Percentiles rank a stretch among this genome's conserved stretches.
These are phyloP conservation scores for Tolypocladium cylindrosporum DNA, from an alignment of 2,329 filamentous ascomycete genomes.

Conservation along the genomic window DNA sequence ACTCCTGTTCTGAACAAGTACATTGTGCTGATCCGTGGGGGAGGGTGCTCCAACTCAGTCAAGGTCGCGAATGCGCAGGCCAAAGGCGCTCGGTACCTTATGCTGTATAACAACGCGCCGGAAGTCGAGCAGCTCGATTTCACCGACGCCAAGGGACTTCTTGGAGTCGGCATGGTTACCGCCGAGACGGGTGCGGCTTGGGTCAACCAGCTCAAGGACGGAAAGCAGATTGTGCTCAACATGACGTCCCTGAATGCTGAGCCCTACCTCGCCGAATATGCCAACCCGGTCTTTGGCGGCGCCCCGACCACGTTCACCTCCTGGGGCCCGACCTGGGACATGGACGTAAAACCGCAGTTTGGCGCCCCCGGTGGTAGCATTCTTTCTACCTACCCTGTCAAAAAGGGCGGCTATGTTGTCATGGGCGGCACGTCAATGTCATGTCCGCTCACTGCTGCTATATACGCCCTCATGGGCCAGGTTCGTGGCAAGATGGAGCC, in stretches of 20 bases:
- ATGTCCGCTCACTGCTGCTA: conserved; percentile 29
- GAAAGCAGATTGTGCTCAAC: conserved; percentile 30
- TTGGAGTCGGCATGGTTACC: conserved; percentile 15
- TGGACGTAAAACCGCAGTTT: conserved; percentile 28
- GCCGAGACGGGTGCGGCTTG: too few species aligned
- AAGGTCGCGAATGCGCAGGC: conserved; percentile 41
- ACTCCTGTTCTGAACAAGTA: conserved; percentile 46
- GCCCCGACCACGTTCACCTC: conserved; percentile 11
- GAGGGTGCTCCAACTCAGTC: conserved; percentile 42
- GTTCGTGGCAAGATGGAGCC: conserved; percentile 33
- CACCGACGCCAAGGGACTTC: too few species aligned
- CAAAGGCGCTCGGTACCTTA: conserved; percentile 48
- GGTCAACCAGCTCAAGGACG: conserved; percentile 15
- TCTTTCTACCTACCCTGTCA: conserved; percentile 33
- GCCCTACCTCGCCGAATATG: too few species aligned
- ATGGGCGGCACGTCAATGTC: conserved; percentile 38
- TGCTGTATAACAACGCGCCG: conserved; percentile 45
- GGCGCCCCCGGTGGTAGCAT: conserved; percentile 29
- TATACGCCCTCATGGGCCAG: conserved; percentile 27
- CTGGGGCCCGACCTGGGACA: conserved; percentile 32
- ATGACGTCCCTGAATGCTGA: conserved; percentile 18
- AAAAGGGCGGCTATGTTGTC: conserved; percentile 25
- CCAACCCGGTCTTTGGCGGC: background rate
- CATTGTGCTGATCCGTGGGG: conserved; percentile 51
- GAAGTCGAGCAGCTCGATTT: too few species aligned